Conservation (phyloP, 305 asterid genomes). For the Vinca major region DNA sequence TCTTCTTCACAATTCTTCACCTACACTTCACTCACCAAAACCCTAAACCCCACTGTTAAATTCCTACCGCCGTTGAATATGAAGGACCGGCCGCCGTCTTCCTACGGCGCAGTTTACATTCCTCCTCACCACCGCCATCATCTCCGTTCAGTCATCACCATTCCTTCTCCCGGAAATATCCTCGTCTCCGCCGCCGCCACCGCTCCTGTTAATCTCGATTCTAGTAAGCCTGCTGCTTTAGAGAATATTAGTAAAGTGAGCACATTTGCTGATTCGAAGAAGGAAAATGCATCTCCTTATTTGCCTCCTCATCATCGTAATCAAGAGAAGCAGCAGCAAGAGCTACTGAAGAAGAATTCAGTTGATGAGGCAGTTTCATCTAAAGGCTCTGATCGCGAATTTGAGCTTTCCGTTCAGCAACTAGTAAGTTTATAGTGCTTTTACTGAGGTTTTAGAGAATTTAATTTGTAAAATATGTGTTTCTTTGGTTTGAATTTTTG, state of each 20-base stretch:
- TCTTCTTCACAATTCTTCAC: conserved; percentile 26
- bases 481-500: background rate
- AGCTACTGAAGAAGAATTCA: conserved; percentile 30
- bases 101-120: conserved; percentile 38
- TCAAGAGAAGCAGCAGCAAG: conserved; percentile 37
- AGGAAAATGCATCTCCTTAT: conserved; percentile 28
- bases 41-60: conserved; percentile 36
- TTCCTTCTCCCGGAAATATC: conserved; percentile 19
- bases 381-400: conserved; percentile 28
- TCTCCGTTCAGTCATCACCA: conserved; percentile 27
- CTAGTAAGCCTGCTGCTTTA: conserved; percentile 16
- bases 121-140: conserved; percentile 52
- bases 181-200: background rate
- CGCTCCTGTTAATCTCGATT: conserved; percentile 5
- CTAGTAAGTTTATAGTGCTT: conserved; percentile 29
- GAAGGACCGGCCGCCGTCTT: conserved; percentile 47
- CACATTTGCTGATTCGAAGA: conserved; percentile 22
- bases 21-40: conserved; percentile 25
- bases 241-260: conserved; percentile 15
- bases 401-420: conserved; percentile 33
- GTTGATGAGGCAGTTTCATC: conserved; percentile 25
- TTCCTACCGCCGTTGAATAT: conserved; percentile 24
- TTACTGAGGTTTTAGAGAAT: conserved; percentile 1
- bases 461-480: background rate
- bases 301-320: conserved; percentile 37